These are phyloP conservation scores for Cutaneotrichosporon cyanovorans DNA, from an alignment of 1,284 basidiomycete genomes.

Conservation along the genomic window DNA sequence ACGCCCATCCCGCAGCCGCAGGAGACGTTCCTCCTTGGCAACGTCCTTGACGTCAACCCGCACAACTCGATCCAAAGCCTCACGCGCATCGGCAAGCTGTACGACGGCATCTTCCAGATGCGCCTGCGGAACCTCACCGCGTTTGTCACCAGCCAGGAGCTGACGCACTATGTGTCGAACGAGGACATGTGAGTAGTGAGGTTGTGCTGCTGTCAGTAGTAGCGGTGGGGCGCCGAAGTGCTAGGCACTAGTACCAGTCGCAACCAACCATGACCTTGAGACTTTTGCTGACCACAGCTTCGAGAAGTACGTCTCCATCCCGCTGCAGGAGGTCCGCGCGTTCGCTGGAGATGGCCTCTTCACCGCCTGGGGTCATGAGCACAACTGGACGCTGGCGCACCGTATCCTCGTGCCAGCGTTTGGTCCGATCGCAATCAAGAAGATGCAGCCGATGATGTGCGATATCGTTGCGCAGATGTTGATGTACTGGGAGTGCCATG, in stretches of 20 bases:
- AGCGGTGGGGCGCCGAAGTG: too few species aligned
- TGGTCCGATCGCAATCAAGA: conserved; percentile 48
- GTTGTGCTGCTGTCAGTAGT: too few species aligned
- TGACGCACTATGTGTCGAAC: conserved; percentile 50
- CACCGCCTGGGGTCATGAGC: conserved; percentile 47
- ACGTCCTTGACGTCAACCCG: conserved; percentile 30
- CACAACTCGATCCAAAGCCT: conserved; percentile 32
- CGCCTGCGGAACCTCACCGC: conserved; percentile 17
- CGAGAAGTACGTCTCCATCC: conserved; percentile 45
- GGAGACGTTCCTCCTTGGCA: conserved; percentile 36
- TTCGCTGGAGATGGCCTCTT: conserved; percentile 48
- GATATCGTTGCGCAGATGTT: conserved; percentile 52
- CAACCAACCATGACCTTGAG: too few species aligned
- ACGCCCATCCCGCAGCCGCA: conserved; percentile 12
- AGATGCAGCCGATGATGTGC: conserved; percentile 50
- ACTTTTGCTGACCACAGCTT: too few species aligned
- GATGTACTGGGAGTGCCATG: conserved; percentile 17
- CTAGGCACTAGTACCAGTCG: too few species aligned
- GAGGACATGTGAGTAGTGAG: conserved; percentile 30
- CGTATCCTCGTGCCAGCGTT: conserved; percentile 54
- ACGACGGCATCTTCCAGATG: conserved; percentile 14
- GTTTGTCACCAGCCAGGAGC: conserved; percentile 45
- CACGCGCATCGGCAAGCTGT: conserved; percentile 35
- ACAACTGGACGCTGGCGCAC: conserved; percentile 50
- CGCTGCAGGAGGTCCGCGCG: conserved; percentile 47